phyloP scores from a whole-genome alignment of 164 flowering plant species.

The Kalanchoe fedtschenkoi region DNA sequence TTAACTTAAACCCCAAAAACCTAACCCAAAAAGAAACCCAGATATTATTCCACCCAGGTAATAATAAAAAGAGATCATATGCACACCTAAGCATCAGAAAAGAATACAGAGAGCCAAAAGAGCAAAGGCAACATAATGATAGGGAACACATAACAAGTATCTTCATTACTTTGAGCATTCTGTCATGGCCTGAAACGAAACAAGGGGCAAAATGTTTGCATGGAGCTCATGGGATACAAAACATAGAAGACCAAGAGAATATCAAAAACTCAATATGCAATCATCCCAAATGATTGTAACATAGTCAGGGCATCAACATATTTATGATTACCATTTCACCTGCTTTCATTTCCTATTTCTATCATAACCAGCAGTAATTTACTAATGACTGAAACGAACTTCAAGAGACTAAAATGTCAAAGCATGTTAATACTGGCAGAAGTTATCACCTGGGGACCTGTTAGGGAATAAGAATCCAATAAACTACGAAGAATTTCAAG shows the following conservation, averaged over 20 bases:
- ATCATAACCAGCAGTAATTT: no score
- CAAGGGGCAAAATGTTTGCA: background rate
- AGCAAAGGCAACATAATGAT: background rate
- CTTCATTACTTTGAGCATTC: background rate
- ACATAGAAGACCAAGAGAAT: background rate
- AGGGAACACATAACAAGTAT: background rate
- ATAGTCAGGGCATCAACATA: no score
- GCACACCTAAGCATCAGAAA: no score
- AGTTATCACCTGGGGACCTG: conserved; percentile 70
- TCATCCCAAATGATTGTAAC: background rate
- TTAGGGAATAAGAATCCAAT: conserved; percentile 62
- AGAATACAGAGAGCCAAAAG: no score
- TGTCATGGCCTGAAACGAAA: background rate
- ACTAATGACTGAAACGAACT: background rate
- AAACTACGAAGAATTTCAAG: conserved; percentile 89
- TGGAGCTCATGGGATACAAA: background rate
- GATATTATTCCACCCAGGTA: no score
- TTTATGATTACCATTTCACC: no score
- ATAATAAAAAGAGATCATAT: no score
- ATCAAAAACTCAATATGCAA: no score
- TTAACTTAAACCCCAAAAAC: background rate
- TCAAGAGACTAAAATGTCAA: background rate
- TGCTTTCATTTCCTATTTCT: no score
- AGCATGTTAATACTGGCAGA: background rate
- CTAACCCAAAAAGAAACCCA: background rate